A percentile compares a stretch with the other conserved stretches of the same genome.
phyloP scores from a whole-genome alignment of 2,329 filamentous ascomycete species.

The Piedraia hortae region DNA sequence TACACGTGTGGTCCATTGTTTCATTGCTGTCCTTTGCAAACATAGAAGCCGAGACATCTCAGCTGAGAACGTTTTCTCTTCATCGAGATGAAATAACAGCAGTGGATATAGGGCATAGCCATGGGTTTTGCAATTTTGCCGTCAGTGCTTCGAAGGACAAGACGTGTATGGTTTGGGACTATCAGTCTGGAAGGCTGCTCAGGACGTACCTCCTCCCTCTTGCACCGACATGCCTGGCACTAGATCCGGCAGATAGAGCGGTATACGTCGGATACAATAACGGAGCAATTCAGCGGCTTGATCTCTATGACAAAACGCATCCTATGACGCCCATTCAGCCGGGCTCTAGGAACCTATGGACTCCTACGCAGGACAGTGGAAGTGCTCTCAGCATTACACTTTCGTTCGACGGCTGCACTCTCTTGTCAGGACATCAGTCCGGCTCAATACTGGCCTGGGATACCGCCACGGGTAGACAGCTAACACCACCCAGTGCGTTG shows the following conservation, averaged over 20 bases:
- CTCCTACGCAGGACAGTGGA: constrained; percentile 33
- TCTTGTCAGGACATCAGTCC: constrained; percentile 56
- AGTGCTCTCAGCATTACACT: constrained; percentile 39
- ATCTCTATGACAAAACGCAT: constrained; percentile 28
- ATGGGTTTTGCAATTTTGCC: constrained; percentile 50
- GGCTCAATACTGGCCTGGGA: constrained; percentile 66
- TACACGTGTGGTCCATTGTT: constrained; percentile 74
- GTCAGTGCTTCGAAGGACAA: constrained; percentile 66
- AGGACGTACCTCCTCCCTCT: constrained; percentile 57
- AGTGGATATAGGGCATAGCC: constrained; percentile 34
- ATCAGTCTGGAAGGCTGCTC: constrained; percentile 46
- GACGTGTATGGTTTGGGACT: constrained; percentile 83
- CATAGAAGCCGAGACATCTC: constrained; percentile 25
- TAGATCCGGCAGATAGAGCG: constrained; percentile 64
- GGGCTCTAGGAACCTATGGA: constrained; percentile 10
- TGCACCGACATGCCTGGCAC: constrained; percentile 39
- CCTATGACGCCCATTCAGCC: constrained; percentile 15
- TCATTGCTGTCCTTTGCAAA: constrained; percentile 38
- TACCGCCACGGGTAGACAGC: constrained; percentile 39
- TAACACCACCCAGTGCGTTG: too few relatives aligned
- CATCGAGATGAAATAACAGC: constrained; percentile 47
- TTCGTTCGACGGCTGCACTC: constrained; percentile 54
- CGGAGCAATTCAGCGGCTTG: constrained; percentile 51
- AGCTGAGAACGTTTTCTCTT: constrained; percentile 48
- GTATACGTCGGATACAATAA: constrained; percentile 60